These are phyloP conservation scores for Capsella rubella DNA, from an alignment of 441 rosid genomes.

Conservation along the genomic window DNA sequence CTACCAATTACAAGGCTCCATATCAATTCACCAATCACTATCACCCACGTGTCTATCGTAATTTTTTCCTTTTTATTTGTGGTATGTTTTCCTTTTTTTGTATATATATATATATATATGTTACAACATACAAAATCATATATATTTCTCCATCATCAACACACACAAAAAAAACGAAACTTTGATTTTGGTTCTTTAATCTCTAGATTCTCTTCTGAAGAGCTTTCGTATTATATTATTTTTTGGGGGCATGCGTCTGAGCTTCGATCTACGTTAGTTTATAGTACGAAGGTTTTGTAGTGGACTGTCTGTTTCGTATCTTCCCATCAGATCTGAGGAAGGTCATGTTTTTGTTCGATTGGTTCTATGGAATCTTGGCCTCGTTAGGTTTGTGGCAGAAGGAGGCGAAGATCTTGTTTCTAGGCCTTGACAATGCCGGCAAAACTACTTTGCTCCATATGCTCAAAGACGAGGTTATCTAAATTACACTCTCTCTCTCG, in stretches of 20 bases:
- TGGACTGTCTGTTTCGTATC: neutral
- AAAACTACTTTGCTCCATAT: constrained; percentile 68
- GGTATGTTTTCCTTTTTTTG: neutral
- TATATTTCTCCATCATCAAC: neutral
- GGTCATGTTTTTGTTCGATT: constrained; percentile 62
- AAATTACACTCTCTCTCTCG: neutral
- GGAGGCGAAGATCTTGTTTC: constrained; percentile 65
- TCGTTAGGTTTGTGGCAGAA: constrained; percentile 65
- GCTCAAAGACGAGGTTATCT: constrained; percentile 64
- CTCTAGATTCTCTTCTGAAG: neutral
- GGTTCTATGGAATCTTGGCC: constrained; percentile 65
- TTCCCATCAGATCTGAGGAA: constrained; percentile 1
- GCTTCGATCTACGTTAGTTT: constrained; percentile 14
- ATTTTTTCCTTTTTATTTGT: too few relatives aligned
- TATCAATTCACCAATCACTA: constrained; percentile 19
- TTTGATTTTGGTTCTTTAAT: constrained; percentile 1
- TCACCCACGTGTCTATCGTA: constrained; percentile 31
- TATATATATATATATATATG: neutral
- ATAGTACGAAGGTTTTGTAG: neutral
- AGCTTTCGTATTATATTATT: too few relatives aligned
- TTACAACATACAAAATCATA: neutral
- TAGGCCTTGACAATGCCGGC: constrained; percentile 65
- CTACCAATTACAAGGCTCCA: constrained; percentile 28
- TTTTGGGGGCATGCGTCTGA: too few relatives aligned
- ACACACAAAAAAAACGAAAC: neutral